phyloP scores from a whole-genome alignment of 805 yeast genomes.

The Pichia cabralensis region DNA sequence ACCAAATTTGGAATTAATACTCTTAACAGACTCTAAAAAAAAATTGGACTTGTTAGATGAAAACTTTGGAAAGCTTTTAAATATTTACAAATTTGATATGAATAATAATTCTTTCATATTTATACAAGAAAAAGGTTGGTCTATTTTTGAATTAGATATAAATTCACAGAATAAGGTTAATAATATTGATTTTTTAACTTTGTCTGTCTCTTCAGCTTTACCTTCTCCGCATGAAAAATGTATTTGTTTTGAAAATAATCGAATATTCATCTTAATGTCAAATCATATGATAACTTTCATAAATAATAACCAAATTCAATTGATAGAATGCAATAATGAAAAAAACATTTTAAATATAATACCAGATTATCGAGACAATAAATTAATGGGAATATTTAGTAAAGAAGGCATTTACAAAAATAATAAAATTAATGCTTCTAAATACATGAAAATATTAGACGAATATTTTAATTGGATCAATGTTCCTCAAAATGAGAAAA shows the following conservation, averaged over 20 bases:
- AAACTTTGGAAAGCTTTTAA: conserved; percentile 15
- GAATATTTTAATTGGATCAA: no score
- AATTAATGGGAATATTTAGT: conserved; percentile 5
- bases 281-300: conserved; percentile 8
- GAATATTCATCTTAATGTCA: conserved; percentile 12
- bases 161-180: conserved; percentile 1
- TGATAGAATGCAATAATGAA: background rate
- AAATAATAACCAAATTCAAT: no score
- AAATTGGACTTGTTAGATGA: conserved; percentile 10
- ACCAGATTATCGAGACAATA: background rate
- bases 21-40: background rate
- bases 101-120: conserved; percentile 13
- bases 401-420: background rate
- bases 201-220: conserved; percentile 19
- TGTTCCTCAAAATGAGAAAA: no score
- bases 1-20: no score
- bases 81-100: conserved; percentile 8
- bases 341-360: background rate
- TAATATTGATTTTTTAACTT: conserved; percentile 6
- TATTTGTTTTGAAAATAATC: conserved; percentile 9
- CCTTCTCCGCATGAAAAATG: conserved; percentile 13
- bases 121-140: conserved; percentile 24
- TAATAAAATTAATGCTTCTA: no score
- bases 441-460: no score
- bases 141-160: conserved; percentile 14